Evolutionary conservation across 2,329 filamentous ascomycete genomes (phyloP), one percentile per base, ranked within the genome.

Genomic region (Colletotrichum tropicale): DNA sequence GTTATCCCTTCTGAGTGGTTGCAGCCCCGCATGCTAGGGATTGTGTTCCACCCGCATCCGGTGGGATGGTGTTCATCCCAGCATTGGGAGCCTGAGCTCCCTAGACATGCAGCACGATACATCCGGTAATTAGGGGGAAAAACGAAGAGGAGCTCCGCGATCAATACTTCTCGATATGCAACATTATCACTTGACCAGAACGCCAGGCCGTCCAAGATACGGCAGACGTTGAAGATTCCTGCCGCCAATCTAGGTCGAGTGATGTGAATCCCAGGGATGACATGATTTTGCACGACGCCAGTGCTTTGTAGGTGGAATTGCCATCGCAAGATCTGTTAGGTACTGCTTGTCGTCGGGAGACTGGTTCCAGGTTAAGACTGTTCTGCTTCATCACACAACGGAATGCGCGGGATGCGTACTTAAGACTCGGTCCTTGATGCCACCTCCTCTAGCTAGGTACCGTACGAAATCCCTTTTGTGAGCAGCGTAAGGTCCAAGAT

Each of bases 221-320:
- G 18, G 38, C 38, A 43, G 38, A 43, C 1, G 38, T 3, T n/a
- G 38, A n/a, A n/a, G 5, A 18, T 18, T 9, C 16, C 36, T 43
- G 8, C 36, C 16, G 8, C 36, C 2, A 5, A 38, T 16, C 16
- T 18, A 10, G 2, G 16, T 38, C 36, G 36, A 43, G 16, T 43
- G 36, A 43, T 43, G 36, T 43, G 8, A 8, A 43, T 3, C n/a
- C 36, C 8, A 3, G 8, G 16, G 0, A 43, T 43, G 16, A 6
- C 36, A 43, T n/a, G 16, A 43, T 43, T 43, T 10, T 10, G 2
- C 5, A 43, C 3, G 9, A 43, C 10, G 18, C 8, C 5, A 43
- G 5, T 43, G 18, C 1, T 1, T 4, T n/a, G 1, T n/a, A 43
- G 0, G 38, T 43, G 38, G 18, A 2, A 18, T n/a, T 10, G 3